Evolutionary conservation across 257 asterid species (phyloP).

Genomic region (Petunia axillaris): DNA sequence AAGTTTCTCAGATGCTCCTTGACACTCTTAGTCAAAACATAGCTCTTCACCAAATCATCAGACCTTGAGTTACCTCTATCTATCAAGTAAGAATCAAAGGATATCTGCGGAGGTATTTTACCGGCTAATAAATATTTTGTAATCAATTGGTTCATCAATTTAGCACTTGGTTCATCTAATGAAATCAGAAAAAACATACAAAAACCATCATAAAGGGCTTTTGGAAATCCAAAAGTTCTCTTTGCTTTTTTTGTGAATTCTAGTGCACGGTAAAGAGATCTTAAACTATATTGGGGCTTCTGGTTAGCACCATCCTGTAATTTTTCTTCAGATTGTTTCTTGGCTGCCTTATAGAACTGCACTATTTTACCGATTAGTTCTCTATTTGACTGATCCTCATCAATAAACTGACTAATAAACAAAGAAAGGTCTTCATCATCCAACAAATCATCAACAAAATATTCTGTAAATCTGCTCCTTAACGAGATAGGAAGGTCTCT

Average conservation of each 20-base stretch:
- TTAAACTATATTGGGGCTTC: constrained; percentile 94
- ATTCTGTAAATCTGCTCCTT: constrained; percentile 91
- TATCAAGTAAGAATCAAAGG: constrained; percentile 54
- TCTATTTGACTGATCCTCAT: constrained; percentile 48
- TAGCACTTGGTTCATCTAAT: constrained; percentile 75
- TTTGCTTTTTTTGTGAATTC: constrained; percentile 69
- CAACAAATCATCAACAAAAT: constrained; percentile 84
- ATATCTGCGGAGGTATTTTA: constrained; percentile 42
- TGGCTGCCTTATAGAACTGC: constrained; percentile 78
- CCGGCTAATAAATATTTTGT: constrained; percentile 56
- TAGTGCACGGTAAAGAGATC: constrained; percentile 88
- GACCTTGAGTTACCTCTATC: constrained; percentile 25
- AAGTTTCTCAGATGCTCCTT: constrained; percentile 72
- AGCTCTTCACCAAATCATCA: constrained; percentile 52
- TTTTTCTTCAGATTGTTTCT: constrained; percentile 69
- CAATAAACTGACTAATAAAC: constrained; percentile 65
- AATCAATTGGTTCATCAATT: constrained; percentile 61
- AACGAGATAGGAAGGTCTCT: constrained; percentile 76
- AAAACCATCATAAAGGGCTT: constrained; percentile 87
- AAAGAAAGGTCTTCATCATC: constrained; percentile 77
- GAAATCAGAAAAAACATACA: constrained; percentile 79
- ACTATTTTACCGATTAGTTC: constrained; percentile 49
- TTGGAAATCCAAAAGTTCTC: constrained; percentile 51
- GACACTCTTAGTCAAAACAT: constrained; percentile 75
- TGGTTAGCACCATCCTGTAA: constrained; percentile 99